phyloP scores from a whole-genome alignment of 192 early-diverging fungal genomes.

The Tieghemiomyces parasiticus region DNA sequence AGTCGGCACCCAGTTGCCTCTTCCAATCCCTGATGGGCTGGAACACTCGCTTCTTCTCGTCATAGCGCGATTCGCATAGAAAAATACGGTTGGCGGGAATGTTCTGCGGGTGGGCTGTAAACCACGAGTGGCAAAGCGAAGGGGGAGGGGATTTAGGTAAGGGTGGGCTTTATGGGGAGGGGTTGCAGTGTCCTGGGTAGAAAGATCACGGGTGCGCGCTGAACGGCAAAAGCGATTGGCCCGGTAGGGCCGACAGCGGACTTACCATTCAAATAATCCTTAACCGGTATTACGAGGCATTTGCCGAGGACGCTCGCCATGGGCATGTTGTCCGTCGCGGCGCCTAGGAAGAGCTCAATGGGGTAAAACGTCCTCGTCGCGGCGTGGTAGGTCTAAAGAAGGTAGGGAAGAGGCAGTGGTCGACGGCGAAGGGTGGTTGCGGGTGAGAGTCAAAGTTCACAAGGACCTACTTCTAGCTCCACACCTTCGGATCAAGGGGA shows the following conservation, averaged over 20 bases:
- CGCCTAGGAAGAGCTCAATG: not conserved
- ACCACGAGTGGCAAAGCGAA: too few relatives aligned
- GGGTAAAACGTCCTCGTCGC: slow-evolving; percentile 2
- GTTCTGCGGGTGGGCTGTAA: not conserved
- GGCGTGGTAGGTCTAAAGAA: slow-evolving; percentile 5
- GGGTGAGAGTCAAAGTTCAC: too few relatives aligned
- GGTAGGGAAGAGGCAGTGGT: too few relatives aligned
- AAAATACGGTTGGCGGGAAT: slow-evolving; percentile 1
- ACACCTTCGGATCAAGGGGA: too few relatives aligned
- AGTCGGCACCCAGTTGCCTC: not conserved
- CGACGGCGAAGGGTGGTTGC: too few relatives aligned
- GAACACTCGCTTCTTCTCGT: not conserved
- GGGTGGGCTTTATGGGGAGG: too few relatives aligned
- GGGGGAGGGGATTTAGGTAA: too few relatives aligned
- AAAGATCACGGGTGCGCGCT: too few relatives aligned
- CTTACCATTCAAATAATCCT: not conserved
- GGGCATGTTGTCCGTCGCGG: not conserved
- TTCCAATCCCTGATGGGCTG: slow-evolving; percentile 9
- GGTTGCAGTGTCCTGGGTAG: too few relatives aligned
- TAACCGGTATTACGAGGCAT: slow-evolving; percentile 5
- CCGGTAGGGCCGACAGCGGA: too few relatives aligned
- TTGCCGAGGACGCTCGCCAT: slow-evolving; percentile 1
- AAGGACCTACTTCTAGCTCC: too few relatives aligned
- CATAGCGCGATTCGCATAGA: slow-evolving; percentile 8
- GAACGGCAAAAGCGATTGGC: too few relatives aligned